phyloP scores from a whole-genome alignment of 2,329 filamentous ascomycete species.

The Xylaria sp. region DNA sequence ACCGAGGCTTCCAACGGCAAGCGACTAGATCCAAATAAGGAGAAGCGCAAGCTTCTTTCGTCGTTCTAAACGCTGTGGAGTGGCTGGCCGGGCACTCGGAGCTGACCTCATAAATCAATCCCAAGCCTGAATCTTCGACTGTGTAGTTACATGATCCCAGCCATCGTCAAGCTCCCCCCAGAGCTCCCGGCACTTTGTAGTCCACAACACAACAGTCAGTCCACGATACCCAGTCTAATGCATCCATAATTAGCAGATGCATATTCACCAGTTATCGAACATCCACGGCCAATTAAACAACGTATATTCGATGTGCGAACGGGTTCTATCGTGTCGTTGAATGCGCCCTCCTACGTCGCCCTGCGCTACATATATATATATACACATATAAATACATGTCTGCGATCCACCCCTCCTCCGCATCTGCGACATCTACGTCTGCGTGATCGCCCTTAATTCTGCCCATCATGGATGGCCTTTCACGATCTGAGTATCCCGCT shows the following conservation, averaged over 20 bases:
- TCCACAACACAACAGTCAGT: not conserved
- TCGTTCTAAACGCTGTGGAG: constrained; percentile 27
- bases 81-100: constrained; percentile 30
- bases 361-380: constrained; percentile 31
- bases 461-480: constrained; percentile 74
- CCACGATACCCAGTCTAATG: constrained; percentile 20
- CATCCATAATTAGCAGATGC: constrained; percentile 30
- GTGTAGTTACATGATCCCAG: constrained; percentile 29
- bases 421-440: constrained; percentile 43
- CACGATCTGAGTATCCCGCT: constrained; percentile 89
- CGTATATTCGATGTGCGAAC: constrained; percentile 34
- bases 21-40: constrained; percentile 3
- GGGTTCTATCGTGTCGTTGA: constrained; percentile 27
- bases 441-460: constrained; percentile 46
- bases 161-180: constrained; percentile 27
- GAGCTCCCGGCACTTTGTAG: constrained; percentile 25
- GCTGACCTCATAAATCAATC: constrained; percentile 35
- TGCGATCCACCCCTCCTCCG: constrained; percentile 44
- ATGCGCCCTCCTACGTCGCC: constrained; percentile 20
- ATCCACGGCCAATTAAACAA: constrained; percentile 14
- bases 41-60: not conserved
- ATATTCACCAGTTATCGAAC: constrained; percentile 13
- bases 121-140: constrained; percentile 25
- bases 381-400: constrained; percentile 39
- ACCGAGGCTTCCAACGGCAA: not conserved